A percentile compares a stretch with the other conserved stretches of the same genome.
Evolutionary conservation across 495 filamentous ascomycete genomes (phyloP).

Genomic region (Talaromyces stipitatus): DNA sequence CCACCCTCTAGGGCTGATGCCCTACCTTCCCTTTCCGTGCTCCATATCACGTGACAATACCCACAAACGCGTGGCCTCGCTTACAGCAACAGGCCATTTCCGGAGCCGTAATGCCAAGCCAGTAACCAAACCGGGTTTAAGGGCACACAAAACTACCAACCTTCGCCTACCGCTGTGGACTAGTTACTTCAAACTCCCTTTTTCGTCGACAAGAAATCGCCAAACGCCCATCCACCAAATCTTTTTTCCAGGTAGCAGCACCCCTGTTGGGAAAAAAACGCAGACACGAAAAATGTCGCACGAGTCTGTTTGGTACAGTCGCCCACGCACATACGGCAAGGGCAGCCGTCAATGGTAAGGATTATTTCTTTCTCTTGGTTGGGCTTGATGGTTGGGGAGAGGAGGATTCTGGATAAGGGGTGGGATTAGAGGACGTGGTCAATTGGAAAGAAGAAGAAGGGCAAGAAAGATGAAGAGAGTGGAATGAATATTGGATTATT

Average conservation of each 20-base stretch:
- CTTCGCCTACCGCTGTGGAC: background rate
- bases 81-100: background rate
- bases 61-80: background rate
- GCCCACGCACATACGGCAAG: slow-evolving; percentile 84
- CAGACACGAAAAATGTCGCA: slow-evolving; percentile 70
- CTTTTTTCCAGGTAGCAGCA: no score
- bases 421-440: background rate
- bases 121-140: background rate
- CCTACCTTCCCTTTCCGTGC: background rate
- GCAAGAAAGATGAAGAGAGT: slow-evolving; percentile 7
- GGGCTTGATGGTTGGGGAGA: slow-evolving; percentile 9
- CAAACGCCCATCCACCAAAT: background rate
- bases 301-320: slow-evolving; percentile 99
- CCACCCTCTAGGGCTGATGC: background rate
- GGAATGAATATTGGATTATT: slow-evolving; percentile 13
- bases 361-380: background rate
- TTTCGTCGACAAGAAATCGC: background rate
- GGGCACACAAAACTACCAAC: background rate
- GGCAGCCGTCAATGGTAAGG: slow-evolving; percentile 82
- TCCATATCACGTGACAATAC: background rate
- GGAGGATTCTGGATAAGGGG: slow-evolving; percentile 2
- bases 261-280: background rate
- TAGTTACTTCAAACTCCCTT: background rate
- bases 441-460: slow-evolving; percentile 3
- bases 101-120: background rate